These are phyloP conservation scores for Aplosporella prunicola DNA, from an alignment of 2,329 filamentous ascomycete species.

Conservation along the genomic window DNA sequence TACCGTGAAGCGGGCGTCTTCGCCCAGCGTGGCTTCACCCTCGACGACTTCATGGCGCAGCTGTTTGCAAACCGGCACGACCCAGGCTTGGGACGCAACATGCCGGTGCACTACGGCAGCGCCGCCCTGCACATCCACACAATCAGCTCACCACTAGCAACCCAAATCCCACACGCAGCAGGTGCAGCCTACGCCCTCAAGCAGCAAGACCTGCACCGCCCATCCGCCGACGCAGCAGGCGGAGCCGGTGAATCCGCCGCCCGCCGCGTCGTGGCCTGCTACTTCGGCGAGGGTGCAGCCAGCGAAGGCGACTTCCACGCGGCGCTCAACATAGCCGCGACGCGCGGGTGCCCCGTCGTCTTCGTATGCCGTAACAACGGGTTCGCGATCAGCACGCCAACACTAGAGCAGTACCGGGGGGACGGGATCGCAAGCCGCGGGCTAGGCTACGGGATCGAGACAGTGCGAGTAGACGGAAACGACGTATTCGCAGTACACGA, in stretches of 20 bases:
- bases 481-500: conserved; percentile 84
- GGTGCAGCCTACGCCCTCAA: conserved; percentile 85
- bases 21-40: conserved; percentile 74
- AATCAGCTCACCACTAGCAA: conserved; percentile 76
- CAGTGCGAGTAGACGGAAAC: conserved; percentile 86
- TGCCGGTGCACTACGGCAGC: conserved; percentile 95
- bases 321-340: conserved; percentile 83
- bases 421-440: conserved; percentile 84
- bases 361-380: conserved; percentile 93
- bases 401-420: conserved; percentile 80
- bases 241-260: conserved; percentile 7
- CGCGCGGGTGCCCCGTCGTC: conserved; percentile 73
- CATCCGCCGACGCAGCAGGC: conserved; percentile 45
- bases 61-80: conserved; percentile 83
- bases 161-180: conserved; percentile 79
- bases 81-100: conserved; percentile 73
- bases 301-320: conserved; percentile 90
- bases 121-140: conserved; percentile 81
- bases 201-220: conserved; percentile 64
- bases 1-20: conserved; percentile 93
- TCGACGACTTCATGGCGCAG: conserved; percentile 90
- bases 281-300: conserved; percentile 85
- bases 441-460: conserved; percentile 88
- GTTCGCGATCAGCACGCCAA: conserved; percentile 83
- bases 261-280: conserved; percentile 65